Percentiles rank a stretch among this genome's conserved stretches.
These are phyloP conservation scores for Paraphaeosphaeria minitans DNA, from an alignment of 2,329 filamentous ascomycete species.

Conservation along the genomic window DNA sequence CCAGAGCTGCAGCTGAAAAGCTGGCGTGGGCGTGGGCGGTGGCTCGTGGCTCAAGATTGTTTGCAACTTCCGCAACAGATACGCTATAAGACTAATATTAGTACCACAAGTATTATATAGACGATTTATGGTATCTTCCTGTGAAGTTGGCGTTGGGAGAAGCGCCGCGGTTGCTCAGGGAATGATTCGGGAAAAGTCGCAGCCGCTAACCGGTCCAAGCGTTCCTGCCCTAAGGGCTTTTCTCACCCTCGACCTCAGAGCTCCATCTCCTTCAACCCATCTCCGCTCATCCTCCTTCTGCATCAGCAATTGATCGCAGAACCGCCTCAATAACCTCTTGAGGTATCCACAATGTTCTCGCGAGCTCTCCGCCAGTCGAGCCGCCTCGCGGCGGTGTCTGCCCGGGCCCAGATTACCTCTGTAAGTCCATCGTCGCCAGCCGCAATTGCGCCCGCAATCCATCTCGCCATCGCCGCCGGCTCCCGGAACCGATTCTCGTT, in stretches of 20 bases:
- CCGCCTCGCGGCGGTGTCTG: conserved; percentile 93
- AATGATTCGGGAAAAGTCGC: conserved; percentile 7
- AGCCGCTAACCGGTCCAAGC: conserved; percentile 8
- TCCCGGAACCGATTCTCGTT: conserved; percentile 39
- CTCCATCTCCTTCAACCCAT: conserved; percentile 43
- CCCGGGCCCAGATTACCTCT: conserved; percentile 85
- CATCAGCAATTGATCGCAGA: conserved; percentile 52
- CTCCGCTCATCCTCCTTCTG: conserved; percentile 46
- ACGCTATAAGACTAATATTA: no score
- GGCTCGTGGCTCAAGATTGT: neutral
- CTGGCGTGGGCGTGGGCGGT: no score
- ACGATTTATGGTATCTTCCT: neutral
- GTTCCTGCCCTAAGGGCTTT: conserved; percentile 26
- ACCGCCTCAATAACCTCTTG: conserved; percentile 49
- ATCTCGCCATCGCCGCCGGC: conserved; percentile 39
- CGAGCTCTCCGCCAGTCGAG: conserved; percentile 97
- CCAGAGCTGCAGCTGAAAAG: no score
- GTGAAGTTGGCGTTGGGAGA: neutral
- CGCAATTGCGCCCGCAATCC: conserved; percentile 49
- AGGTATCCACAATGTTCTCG: conserved; percentile 80
- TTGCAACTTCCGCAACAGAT: neutral
- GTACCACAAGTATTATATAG: neutral
- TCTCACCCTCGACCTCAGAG: conserved; percentile 26
- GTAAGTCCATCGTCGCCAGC: conserved; percentile 72
- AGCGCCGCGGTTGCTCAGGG: conserved; percentile 2